Percentiles rank a stretch among this genome's conserved stretches.
phyloP scores from a whole-genome alignment of 352 stramenopile species.

The Blastocystis sp. region DNA sequence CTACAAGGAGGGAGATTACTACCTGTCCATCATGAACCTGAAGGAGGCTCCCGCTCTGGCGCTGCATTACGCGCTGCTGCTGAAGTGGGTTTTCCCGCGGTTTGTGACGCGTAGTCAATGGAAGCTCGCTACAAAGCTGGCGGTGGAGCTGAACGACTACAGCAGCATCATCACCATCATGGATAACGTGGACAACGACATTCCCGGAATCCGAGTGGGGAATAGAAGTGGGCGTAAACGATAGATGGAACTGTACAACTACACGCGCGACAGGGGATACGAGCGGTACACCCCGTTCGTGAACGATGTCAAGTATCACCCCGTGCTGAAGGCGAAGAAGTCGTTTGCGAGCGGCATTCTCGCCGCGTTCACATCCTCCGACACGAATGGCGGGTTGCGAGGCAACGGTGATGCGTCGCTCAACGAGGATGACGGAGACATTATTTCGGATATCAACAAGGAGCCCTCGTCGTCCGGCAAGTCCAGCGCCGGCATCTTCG shows the following conservation, averaged over 20 bases:
- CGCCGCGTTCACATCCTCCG: conserved; percentile 24
- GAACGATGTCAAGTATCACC: conserved; percentile 66
- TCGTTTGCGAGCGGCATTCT: conserved; percentile 67
- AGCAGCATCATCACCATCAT: conserved; percentile 61
- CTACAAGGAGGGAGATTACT: conserved; percentile 63
- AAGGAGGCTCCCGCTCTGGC: conserved; percentile 56
- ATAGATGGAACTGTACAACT: conserved; percentile 67
- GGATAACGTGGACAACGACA: conserved; percentile 55
- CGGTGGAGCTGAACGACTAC: conserved; percentile 61
- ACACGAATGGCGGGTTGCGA: background rate
- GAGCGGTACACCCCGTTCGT: conserved; percentile 67
- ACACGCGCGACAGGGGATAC: conserved; percentile 48
- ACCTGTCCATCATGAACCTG: conserved; percentile 64
- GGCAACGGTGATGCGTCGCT: background rate
- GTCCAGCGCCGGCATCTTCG: too few species aligned
- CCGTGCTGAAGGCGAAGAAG: conserved; percentile 63
- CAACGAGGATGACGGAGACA: background rate
- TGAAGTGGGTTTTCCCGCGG: conserved; percentile 14
- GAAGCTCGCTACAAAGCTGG: conserved; percentile 21
- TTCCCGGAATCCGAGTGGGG: conserved; percentile 53
- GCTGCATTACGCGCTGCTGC: conserved; percentile 45
- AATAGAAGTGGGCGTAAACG: background rate
- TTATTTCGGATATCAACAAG: background rate
- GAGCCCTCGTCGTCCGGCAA: too few species aligned
- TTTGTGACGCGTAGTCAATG: conserved; percentile 43